Conservation (phyloP, 192 early-diverging fungal species). For the Rhizoclosmatium sp. region DNA sequence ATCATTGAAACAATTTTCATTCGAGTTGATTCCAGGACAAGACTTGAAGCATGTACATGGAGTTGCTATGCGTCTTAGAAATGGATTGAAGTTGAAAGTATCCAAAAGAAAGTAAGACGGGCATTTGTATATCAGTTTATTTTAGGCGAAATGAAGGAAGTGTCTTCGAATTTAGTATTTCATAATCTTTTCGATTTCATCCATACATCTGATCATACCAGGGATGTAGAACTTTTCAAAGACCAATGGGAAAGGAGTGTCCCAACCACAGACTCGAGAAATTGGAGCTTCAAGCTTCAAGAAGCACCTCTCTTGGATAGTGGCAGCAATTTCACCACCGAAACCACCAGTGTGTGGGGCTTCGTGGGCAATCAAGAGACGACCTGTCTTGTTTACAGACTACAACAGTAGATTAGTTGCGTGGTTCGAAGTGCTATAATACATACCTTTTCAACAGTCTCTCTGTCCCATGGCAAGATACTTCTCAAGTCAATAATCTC, state of each 20-base stretch:
- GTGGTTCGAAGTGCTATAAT: not conserved
- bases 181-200: constrained; percentile 85
- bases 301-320: constrained; percentile 93
- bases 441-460: constrained; percentile 77
- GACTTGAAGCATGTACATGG: not conserved
- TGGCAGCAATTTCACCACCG: constrained; percentile 87
- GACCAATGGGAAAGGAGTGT: constrained; percentile 90
- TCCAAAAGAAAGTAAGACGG: not conserved
- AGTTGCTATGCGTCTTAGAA: constrained; percentile 1
- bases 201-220: constrained; percentile 79
- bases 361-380: constrained; percentile 92
- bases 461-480: constrained; percentile 91
- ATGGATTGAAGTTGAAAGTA: constrained; percentile 1
- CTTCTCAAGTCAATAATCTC: constrained; percentile 94
- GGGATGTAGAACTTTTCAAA: constrained; percentile 97
- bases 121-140: not conserved
- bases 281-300: constrained; percentile 90
- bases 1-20: not conserved
- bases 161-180: constrained; percentile 59
- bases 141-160: not conserved
- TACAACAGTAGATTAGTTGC: constrained; percentile 28
- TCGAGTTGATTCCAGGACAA: constrained; percentile 7
- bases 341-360: constrained; percentile 91
- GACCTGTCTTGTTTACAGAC: constrained; percentile 93
- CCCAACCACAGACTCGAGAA: constrained; percentile 86